phyloP scores from a whole-genome alignment of 2,329 filamentous ascomycete genomes.

The Sclerotinia spermophila region DNA sequence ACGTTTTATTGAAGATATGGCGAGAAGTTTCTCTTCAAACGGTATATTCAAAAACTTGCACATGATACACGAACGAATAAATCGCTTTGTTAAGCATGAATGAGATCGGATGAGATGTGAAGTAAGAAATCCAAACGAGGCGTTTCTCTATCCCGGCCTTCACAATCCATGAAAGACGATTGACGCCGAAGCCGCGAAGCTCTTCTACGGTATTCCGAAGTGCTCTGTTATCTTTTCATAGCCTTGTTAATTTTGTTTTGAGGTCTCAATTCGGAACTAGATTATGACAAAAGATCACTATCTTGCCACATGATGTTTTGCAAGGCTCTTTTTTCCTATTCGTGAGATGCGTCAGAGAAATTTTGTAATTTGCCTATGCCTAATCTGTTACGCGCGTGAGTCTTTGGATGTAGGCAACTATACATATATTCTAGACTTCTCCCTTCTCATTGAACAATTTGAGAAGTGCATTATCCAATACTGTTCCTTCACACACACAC shows the following conservation, averaged over 20 bases:
- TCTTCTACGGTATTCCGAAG: background rate
- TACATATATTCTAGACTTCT: slow-evolving; percentile 10
- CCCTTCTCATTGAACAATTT: background rate
- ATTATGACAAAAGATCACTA: background rate
- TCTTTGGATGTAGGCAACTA: background rate
- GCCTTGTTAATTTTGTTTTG: background rate
- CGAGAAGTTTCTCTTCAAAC: background rate
- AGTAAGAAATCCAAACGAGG: background rate
- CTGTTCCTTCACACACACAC: background rate
- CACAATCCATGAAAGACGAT: background rate
- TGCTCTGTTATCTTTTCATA: background rate
- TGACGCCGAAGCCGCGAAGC: background rate
- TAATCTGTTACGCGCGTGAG: background rate
- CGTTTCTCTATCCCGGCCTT: background rate
- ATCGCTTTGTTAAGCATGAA: background rate
- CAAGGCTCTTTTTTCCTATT: background rate
- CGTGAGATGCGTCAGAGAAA: background rate
- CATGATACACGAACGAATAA: background rate
- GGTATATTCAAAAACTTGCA: background rate
- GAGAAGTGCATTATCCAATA: slow-evolving; percentile 1
- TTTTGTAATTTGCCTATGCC: background rate
- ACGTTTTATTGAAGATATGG: background rate
- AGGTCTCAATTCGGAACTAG: background rate
- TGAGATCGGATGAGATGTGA: background rate
- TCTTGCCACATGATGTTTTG: slow-evolving; percentile 4